Base-by-base conservation (phyloP, 2,329 filamentous ascomycete species). In the Aspergillus flavus region DNA sequence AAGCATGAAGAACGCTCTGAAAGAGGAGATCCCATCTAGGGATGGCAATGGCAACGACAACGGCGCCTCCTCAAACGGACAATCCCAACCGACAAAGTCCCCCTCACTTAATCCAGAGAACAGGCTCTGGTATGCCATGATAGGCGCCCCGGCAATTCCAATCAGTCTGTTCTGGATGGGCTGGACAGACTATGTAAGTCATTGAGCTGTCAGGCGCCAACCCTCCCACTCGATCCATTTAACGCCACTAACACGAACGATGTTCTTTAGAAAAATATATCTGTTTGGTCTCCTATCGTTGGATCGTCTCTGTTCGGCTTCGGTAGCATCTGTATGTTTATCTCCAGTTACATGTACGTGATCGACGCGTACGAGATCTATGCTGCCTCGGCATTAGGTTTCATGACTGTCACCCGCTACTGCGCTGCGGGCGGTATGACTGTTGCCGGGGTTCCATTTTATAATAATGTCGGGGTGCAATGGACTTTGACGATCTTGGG, bases 81-180 rank as follows among this genome's bases (percentile, higher is more conserved):
- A 32, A 10, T 32, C 30, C 30, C 30, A 9, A 32, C 10, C 9
- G 10, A 32, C 30, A 32, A 32, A 32, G 10, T 3, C 30, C 9
- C 3, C 30, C 9, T 32, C 30, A 32, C 9, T 32, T 10, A 32
- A 32, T 32, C 85, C 84, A 0, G 86, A 88, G 61, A 83, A 84
- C 32, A 76, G 85, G 6, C 76, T 88, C 0, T 86, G 80, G 79
- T 86, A 81, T 53, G 79, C 81, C 1, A 87, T 87, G 74, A 71
- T 85, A 2, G 80, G 82, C 0, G 62, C 79, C 83, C 79, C 82
- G 0, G 73, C 81, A 0, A 80, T 88, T 4, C 85, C 85, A 0
- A 76, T 86, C 28, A 78, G 77, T 4, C 74, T 87, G 9, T 87
- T 88, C 69, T 88, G 85, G 85, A 84, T 88, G 75, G 86, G 79